Evolutionary conservation across 768 basidiomycete species (phyloP), one percentile per base, ranked within the genome.

Genomic region (Scleroderma citrinum): DNA sequence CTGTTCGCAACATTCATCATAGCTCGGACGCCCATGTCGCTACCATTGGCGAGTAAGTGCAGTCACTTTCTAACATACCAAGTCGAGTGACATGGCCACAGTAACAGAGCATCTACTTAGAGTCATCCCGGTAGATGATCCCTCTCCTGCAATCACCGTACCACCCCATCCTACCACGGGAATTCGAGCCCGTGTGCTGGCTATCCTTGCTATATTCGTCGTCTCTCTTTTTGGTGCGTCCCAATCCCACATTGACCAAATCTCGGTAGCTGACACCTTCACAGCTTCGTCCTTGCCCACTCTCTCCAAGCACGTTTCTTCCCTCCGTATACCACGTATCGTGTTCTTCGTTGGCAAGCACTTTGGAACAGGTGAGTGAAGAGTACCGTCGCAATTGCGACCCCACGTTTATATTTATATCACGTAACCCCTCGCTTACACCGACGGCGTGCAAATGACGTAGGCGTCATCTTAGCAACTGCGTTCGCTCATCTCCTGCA

Each of bases 331-430:
- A 56, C 87, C 86, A 2, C 74, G 75, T 20, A 69, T 86, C 14
- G 58, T 84, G 16, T 91, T 92, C 62, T 91, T 92, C 65, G 71
- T 88, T n/a, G 87, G 85, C 34, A 92, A 90, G 58, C 89, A 92
- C 61, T 90, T 91, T 56, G 89, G 89, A 31, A 91, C 89, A 13
- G 80, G 82, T 79, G 36, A 20, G 61, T 34, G 40, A 44, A 7
- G 42, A 14, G 42, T 44, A 44, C 42, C 42, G 7, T 5, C 20
- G 17, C 43, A 5, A 29, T 44, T 2, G 30, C 17, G 43, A 32
- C 7, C 21, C 19, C 30, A 11, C 30, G 1, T 4, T 12, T 2
- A 56, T 48, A 45, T 34, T 21, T 3, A n/a, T 6, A 24, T 45
- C 35, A 20, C 30, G 2, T n/a, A 13, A 2, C 26, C 14, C 5